Percentiles rank a stretch among this genome's conserved stretches.
Conservation (phyloP, 2,329 filamentous ascomycete species). For the Nemania serpens region DNA sequence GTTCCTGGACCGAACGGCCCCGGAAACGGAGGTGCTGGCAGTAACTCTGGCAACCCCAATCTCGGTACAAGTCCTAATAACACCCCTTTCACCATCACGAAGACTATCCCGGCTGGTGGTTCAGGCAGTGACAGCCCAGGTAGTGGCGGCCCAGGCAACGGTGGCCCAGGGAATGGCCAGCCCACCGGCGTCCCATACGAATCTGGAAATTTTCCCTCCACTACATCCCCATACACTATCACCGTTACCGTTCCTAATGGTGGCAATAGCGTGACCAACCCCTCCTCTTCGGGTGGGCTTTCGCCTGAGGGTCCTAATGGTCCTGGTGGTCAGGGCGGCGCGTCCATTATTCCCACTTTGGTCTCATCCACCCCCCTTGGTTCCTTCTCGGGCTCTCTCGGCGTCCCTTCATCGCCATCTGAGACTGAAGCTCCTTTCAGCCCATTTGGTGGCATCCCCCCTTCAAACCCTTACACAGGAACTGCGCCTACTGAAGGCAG, state of each 20-base stretch:
- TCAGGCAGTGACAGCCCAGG: not conserved
- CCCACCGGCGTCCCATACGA: conserved; percentile 18
- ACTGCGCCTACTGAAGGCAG: conserved; percentile 26
- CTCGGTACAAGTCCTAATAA: conserved; percentile 11
- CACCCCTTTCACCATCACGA: conserved; percentile 14
- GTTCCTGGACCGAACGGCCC: not conserved
- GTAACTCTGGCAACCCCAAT: conserved; percentile 6
- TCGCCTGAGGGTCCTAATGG: conserved; percentile 25
- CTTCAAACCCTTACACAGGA: conserved; percentile 28
- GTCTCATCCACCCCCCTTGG: conserved; percentile 24
- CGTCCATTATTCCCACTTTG: conserved; percentile 16
- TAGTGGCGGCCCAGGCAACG: conserved; percentile 6
- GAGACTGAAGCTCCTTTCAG: conserved; percentile 10
- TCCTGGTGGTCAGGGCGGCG: conserved; percentile 31
- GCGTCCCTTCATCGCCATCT: conserved; percentile 26
- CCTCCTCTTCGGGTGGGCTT: conserved; percentile 14
- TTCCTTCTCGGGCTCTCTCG: conserved; percentile 33
- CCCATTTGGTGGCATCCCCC: conserved; percentile 25
- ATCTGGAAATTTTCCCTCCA: conserved; percentile 14
- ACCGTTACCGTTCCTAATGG: conserved; percentile 26
- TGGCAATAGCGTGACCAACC: conserved; percentile 6
- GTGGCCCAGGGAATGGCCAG: conserved; percentile 3
- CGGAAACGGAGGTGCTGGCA: conserved; percentile 3
- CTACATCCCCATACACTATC: conserved; percentile 16
- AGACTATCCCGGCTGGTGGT: conserved; percentile 16